Base-by-base conservation (phyloP, 208 protist species). In the Trypanosoma grayi region DNA sequence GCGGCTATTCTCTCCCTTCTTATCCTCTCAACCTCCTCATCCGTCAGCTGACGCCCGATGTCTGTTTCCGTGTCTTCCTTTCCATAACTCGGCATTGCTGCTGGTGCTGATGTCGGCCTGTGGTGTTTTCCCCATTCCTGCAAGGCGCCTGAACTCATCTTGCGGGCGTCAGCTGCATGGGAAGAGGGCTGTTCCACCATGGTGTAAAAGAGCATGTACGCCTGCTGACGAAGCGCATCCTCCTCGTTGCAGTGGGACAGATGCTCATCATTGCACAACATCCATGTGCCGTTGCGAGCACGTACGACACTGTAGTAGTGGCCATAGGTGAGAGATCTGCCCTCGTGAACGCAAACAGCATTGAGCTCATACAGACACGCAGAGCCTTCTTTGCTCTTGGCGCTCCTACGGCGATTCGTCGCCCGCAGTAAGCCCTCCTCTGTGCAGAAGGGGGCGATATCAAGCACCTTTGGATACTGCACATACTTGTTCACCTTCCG, bases 201-300 rank as follows among this genome's bases (percentile, higher is more conserved):
- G 1, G 81, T 87, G 70, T 97, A 97, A 64, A 92, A 95, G 39
- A 97, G 77, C 76, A 97, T 90, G 77, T 95, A 97, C 8, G 86
- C 92, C 55, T 88, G 81, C 56, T 90, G 75, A 1, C 61, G 54
- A 41, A 93, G 70, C 22, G 84, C 87, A 22, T 59, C 44, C 10
- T 92, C 80, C 62, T 87, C 78, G 16, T 75, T 79, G 37, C 93
- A 62, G 18, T 79, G 58, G 30, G 62, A 77, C 34, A 95, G 83
- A 24, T 73, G 61, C 20, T 47, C 60, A 66, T 98, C 94, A 67
- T 98, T 90, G 63, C 84, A 94, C 60, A 81, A 53, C 28, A 94
- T 85, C 92, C 94, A 98, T 63, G 70, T 68, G 14, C 81, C 85
- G 60, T 96, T 95, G 2, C 75, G 59, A 20, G 75, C 81, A 20